phyloP scores from a whole-genome alignment of 805 yeast species.

The Yamadazyma phyllophila region DNA sequence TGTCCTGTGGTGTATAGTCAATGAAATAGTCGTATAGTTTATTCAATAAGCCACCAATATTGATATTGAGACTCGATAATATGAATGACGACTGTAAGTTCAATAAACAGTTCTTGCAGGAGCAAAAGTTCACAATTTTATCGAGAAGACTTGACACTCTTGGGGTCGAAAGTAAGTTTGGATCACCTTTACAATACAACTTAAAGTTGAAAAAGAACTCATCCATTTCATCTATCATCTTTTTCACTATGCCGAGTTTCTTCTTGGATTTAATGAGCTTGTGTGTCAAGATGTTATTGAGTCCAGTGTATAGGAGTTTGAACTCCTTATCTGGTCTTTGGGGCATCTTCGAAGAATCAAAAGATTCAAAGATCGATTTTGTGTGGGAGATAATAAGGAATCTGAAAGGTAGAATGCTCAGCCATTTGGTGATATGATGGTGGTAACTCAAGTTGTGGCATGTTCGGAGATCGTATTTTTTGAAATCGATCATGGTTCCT shows the following conservation, averaged over 20 bases:
- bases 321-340: slow-evolving; percentile 2
- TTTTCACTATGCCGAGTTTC: neutral
- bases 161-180: neutral
- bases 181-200: neutral
- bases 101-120: slow-evolving; percentile 23
- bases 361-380: slow-evolving; percentile 3
- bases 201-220: neutral
- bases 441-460: slow-evolving; percentile 18
- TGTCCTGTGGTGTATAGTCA: neutral
- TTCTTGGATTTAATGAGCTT: neutral
- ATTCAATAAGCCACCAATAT: neutral
- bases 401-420: slow-evolving; percentile 28
- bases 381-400: slow-evolving; percentile 5
- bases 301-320: slow-evolving; percentile 4
- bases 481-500: slow-evolving; percentile 37
- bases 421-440: slow-evolving; percentile 37
- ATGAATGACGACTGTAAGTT: slow-evolving; percentile 39
- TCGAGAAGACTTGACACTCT: slow-evolving; percentile 2
- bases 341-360: neutral
- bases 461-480: slow-evolving; percentile 32
- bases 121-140: slow-evolving; percentile 1
- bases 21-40: slow-evolving; percentile 1
- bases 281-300: slow-evolving; percentile 1
- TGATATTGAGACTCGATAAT: slow-evolving; percentile 31
- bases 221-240: slow-evolving; percentile 2